Evolutionary conservation across 2,329 filamentous ascomycete species (phyloP), one percentile per base, ranked within the genome.

Genomic region (Fusarium foetens): DNA sequence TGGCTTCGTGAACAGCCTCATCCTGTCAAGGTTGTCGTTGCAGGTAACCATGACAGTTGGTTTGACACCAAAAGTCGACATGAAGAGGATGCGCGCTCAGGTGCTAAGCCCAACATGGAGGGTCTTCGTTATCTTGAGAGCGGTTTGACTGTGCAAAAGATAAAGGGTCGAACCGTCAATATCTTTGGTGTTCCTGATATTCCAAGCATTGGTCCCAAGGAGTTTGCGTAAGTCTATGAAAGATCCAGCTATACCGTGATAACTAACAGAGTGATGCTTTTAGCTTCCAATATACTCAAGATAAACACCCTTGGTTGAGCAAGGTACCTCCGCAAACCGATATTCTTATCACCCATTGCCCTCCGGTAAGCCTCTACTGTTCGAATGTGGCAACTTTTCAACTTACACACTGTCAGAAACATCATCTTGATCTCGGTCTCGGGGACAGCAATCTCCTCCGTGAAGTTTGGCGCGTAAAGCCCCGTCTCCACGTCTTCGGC

Each of bases 21-120:
- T 78, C 83, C 83, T 39, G 88, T 97, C 80, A 97, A 97, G 81
- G 86, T 98, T 29, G 88, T 95, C 39, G 90, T 98, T 36, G 90
- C 90, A 36, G 95, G 95, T 2, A 98, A 98, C 79, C 95, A 98
- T 80, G 95, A 98, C 79, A 91, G 90, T 76, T 97, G 90, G 84
- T 92, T 97, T 68, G 95, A 97, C 80, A 84, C 88, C 29, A 84
- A 85, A 38, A 90, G 89, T 19, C 87, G 93, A 8, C 81, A 80
- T 21, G 82, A 86, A 14, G 84, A 87, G 49, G 90, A 94, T 77
- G 84, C 86, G 25, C 78, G 84, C n/a, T 81, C 83, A 3, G 80
- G 80, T n/a, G 83, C 83, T 68, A 81, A 80, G 35, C 85, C 95
- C 21, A 85, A 94, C 74, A 90, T 93, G 84, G 90, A 88, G 58